Evolutionary conservation across 768 basidiomycete genomes (phyloP), one percentile per base, ranked within the genome.

Genomic region (Lentinus brumalis): DNA sequence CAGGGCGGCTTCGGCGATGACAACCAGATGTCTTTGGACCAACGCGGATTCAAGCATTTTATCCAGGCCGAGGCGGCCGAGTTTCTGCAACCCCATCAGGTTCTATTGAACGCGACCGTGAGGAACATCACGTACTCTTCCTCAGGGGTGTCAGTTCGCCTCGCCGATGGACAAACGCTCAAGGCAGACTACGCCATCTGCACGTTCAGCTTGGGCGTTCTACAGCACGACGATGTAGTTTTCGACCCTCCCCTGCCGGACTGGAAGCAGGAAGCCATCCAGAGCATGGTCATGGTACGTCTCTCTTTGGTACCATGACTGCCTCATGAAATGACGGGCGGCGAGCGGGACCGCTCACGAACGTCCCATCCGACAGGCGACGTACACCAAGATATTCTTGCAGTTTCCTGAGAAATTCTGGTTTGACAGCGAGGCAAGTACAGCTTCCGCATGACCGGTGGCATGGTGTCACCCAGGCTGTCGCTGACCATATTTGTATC

Each of bases 191-290:
- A 86, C 68, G 86, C 82, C 3, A 67, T 90, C 30, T 83, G 82
- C 62, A 89, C 88, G 0, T 89, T 89, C 73, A 88, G 87, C 62
- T 69, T 87, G 1, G 88, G 88, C 0, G 88, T 90, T 7, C 74
- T 90, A 55, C 88, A 90, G 72, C 77, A 86, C 57, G 74, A 79
- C 32, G 86, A 88, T 59, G 82, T 89, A 4, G 57, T 53, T 2
- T 89, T 88, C 60, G 63, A 76, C 44, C 88, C 87, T 3, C 41
- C 73, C 4, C 67, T 88, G 9, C 87, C 87, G 65, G 73, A 59
- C 10, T 88, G 79, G 76, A 88, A 88, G 67, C 59, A 72, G 21
- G 87, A 88, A 57, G 86, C 86, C 2, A 83, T 88, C 35, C 81
- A 83, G 18, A 83, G 80, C 60, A 82, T 87, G 71, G 76, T 77